These are phyloP conservation scores for Pseudocercospora fijiensis DNA, from an alignment of 2,329 filamentous ascomycete species.

Conservation along the genomic window DNA sequence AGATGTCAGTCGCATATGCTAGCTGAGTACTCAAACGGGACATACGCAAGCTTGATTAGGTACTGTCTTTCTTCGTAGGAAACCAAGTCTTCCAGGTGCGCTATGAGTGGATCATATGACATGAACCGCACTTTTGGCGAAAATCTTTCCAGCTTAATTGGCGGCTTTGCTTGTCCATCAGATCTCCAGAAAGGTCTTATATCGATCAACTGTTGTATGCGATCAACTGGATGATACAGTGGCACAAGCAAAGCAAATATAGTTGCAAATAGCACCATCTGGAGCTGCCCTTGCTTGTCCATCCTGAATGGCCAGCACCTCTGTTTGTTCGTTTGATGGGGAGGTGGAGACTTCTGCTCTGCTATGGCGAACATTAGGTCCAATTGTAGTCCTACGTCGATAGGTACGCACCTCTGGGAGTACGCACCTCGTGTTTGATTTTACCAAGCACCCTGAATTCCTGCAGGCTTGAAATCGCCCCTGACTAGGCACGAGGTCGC, in stretches of 20 bases:
- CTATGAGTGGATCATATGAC: slow-evolving; percentile 4
- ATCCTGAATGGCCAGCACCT: not conserved
- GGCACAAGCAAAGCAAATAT: not conserved
- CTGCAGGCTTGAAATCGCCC: not conserved
- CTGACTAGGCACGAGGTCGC: not conserved
- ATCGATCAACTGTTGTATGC: not conserved
- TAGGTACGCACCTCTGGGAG: not conserved
- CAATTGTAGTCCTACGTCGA: not conserved
- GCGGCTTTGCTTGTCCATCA: not conserved
- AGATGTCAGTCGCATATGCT: not conserved
- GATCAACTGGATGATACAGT: not conserved
- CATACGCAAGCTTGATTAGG: not conserved
- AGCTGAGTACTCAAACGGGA: not conserved
- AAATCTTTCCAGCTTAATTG: not conserved
- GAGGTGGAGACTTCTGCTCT: not conserved
- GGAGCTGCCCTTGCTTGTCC: not conserved
- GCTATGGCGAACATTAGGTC: not conserved
- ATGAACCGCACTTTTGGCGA: not conserved
- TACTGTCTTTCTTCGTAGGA: not conserved
- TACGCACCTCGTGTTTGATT: not conserved
- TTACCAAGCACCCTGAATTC: not conserved
- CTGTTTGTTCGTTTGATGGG: not conserved
- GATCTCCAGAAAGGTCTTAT: not conserved
- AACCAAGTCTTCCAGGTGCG: not conserved
- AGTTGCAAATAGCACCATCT: not conserved